Conservation (phyloP, 345 rosid species). For the Litchi chinensis region DNA sequence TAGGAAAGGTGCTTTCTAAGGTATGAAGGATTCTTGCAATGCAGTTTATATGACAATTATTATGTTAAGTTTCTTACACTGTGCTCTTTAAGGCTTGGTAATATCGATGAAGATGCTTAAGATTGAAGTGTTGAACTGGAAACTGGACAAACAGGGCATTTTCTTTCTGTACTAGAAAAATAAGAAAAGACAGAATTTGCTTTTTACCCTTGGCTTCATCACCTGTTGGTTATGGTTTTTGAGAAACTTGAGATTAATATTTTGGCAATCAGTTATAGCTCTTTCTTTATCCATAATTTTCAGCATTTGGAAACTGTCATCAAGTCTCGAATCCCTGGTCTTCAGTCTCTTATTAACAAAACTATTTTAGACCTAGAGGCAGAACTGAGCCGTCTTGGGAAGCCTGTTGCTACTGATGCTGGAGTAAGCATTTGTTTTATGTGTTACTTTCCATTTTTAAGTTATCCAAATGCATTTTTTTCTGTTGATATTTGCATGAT, state of each 20-base stretch:
- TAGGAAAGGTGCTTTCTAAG: slow-evolving; percentile 95
- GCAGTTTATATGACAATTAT: not conserved
- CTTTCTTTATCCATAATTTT: slow-evolving; percentile 29
- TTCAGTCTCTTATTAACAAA: slow-evolving; percentile 85
- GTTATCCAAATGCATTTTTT: not conserved
- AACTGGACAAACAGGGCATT: not conserved
- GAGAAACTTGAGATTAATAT: slow-evolving; percentile 1
- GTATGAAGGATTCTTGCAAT: slow-evolving; percentile 35
- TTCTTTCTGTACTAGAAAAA: not conserved
- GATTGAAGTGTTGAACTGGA: not conserved
- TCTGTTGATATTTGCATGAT: not conserved
- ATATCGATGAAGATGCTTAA: not conserved
- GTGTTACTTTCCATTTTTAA: slow-evolving; percentile 7
- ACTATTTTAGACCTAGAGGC: slow-evolving; percentile 81
- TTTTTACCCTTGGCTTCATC: not conserved
- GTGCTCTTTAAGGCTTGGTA: not conserved
- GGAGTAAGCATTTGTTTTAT: slow-evolving; percentile 59
- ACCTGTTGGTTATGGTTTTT: not conserved
- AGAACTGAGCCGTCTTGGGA: slow-evolving; percentile 89
- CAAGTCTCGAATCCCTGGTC: slow-evolving; percentile 91
- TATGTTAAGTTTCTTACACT: not conserved
- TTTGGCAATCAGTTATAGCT: not conserved
- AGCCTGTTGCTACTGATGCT: slow-evolving; percentile 89
- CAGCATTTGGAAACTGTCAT: slow-evolving; percentile 98
- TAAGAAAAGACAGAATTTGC: not conserved